phyloP scores from a whole-genome alignment of 1,139 yeast species.

The Yamadazyma buinensis region DNA sequence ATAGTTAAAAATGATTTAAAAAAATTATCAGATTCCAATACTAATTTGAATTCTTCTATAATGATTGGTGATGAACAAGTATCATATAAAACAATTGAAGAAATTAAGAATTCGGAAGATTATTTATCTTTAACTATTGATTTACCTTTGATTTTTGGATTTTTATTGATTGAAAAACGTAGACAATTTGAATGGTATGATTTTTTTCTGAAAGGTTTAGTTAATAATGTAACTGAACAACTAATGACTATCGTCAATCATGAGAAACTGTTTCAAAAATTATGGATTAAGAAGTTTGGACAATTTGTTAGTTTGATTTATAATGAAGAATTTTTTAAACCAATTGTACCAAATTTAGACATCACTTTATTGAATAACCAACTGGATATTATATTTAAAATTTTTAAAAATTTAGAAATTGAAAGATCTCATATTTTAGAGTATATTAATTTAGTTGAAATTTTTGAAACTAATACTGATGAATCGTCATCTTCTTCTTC shows the following conservation, averaged over 20 bases:
- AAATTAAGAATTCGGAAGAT: slow-evolving; percentile 40
- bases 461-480: slow-evolving; percentile 15
- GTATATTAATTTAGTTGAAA: slow-evolving; percentile 29
- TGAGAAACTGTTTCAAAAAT: slow-evolving; percentile 53
- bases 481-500: slow-evolving; percentile 4
- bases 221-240: slow-evolving; percentile 54
- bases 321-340: slow-evolving; percentile 13
- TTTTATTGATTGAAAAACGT: slow-evolving; percentile 64
- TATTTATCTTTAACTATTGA: slow-evolving; percentile 59
- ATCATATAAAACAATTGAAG: slow-evolving; percentile 22
- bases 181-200: slow-evolving; percentile 69
- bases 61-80: slow-evolving; percentile 1
- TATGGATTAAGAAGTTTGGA: slow-evolving; percentile 66
- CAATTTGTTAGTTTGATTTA: slow-evolving; percentile 34
- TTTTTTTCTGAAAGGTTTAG: slow-evolving; percentile 47
- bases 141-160: slow-evolving; percentile 77
- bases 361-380: slow-evolving; percentile 29
- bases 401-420: slow-evolving; percentile 23
- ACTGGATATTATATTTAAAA: slow-evolving; percentile 16
- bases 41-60: neutral
- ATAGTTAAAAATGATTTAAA: slow-evolving; percentile 29
- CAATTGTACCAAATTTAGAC: slow-evolving; percentile 37
- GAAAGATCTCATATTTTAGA: slow-evolving; percentile 40
- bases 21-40: slow-evolving; percentile 12
- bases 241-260: slow-evolving; percentile 54